phyloP scores from a whole-genome alignment of 1,284 basidiomycete genomes.

The Apiotrichum brassicae region DNA sequence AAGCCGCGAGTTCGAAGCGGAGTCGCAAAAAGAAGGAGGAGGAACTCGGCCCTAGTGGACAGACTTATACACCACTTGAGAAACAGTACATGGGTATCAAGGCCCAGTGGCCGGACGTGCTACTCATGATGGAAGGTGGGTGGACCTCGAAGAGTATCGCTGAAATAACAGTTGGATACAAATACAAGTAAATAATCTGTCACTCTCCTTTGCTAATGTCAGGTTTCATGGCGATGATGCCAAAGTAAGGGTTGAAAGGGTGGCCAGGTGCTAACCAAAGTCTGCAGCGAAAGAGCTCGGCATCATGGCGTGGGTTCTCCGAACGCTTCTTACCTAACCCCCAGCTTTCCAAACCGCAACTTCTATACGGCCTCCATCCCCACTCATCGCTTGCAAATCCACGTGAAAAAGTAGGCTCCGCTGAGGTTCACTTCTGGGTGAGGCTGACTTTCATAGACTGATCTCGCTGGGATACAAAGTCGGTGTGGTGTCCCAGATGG shows the following conservation, averaged over 20 bases:
- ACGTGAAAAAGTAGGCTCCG: slow-evolving; percentile 70
- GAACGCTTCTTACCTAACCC: not conserved
- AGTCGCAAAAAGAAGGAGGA: slow-evolving; percentile 44
- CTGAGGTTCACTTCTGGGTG: not conserved
- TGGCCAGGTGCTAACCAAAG: slow-evolving; percentile 41
- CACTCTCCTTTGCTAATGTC: slow-evolving; percentile 9
- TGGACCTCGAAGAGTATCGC: slow-evolving; percentile 1
- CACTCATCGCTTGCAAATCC: slow-evolving; percentile 69
- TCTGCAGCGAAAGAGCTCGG: slow-evolving; percentile 73
- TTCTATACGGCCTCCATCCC: slow-evolving; percentile 79
- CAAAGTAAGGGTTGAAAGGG: slow-evolving; percentile 49
- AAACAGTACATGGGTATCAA: slow-evolving; percentile 70
- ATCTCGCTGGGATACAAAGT: slow-evolving; percentile 82
- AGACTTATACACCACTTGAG: slow-evolving; percentile 75
- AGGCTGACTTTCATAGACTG: slow-evolving; percentile 52
- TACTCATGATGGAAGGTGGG: slow-evolving; percentile 71
- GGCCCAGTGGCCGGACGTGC: slow-evolving; percentile 62
- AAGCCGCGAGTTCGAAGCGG: slow-evolving; percentile 13
- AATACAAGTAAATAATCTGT: slow-evolving; percentile 54
- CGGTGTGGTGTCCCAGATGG: slow-evolving; percentile 84
- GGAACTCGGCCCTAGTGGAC: slow-evolving; percentile 66
- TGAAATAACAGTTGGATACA: slow-evolving; percentile 62
- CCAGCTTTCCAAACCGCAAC: slow-evolving; percentile 63
- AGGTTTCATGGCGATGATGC: slow-evolving; percentile 85
- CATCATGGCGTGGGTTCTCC: slow-evolving; percentile 54